Conservation (phyloP, 768 basidiomycete genomes). For the Rhizopogon roseolus region DNA sequence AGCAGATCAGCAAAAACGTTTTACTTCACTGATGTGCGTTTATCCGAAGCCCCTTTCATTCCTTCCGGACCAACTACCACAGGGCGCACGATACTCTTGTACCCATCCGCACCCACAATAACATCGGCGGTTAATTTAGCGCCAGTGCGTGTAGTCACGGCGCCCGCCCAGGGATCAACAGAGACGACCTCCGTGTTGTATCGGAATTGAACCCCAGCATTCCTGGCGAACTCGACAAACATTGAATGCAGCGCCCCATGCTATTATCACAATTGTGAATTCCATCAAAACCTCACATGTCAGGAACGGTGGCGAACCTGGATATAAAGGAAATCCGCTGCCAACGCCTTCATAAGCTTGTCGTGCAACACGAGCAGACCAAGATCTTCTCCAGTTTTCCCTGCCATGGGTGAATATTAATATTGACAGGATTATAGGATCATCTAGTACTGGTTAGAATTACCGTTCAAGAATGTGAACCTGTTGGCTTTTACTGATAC, state of each 20-base stretch:
- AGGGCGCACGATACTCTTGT: conserved; percentile 35
- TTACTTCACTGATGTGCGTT: conserved; percentile 12
- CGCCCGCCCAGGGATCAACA: conserved; percentile 25
- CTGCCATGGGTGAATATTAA: conserved; percentile 16
- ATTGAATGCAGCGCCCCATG: conserved; percentile 48
- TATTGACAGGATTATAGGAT: background rate
- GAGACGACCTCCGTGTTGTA: conserved; percentile 35
- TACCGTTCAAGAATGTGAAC: conserved; percentile 16
- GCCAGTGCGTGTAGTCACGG: conserved; percentile 33
- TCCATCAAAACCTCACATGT: background rate
- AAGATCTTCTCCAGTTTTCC: conserved; percentile 36
- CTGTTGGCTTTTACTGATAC: conserved; percentile 16
- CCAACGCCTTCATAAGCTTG: conserved; percentile 37
- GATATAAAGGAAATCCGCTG: conserved; percentile 42
- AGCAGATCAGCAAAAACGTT: background rate
- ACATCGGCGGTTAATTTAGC: conserved; percentile 42
- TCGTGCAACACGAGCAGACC: conserved; percentile 41
- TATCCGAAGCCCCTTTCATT: conserved; percentile 6
- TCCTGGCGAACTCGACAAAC: conserved; percentile 40
- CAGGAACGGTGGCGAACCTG: conserved; percentile 28
- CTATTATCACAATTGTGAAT: conserved; percentile 19
- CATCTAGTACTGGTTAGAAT: background rate
- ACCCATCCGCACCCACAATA: conserved; percentile 59
- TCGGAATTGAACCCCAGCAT: conserved; percentile 42
- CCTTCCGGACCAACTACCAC: conserved; percentile 23